Evolutionary conservation across 176 grass and related monocot genomes (phyloP), one percentile per base, ranked within the genome.

Genomic region (Cenchrus fungigraminus): DNA sequence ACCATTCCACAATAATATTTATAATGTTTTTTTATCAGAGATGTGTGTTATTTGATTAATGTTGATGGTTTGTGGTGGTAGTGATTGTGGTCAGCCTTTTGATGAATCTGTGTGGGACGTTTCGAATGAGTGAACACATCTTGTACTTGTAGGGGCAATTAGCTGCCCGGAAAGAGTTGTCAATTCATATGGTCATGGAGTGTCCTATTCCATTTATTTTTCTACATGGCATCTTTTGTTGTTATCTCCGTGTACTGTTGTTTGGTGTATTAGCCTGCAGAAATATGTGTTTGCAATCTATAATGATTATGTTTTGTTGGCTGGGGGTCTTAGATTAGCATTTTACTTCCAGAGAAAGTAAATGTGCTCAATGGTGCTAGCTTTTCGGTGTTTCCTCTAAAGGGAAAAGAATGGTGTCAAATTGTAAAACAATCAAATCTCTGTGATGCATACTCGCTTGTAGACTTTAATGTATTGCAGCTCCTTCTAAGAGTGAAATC

Each of bases 401-500:
- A 55, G 32, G 29, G 4, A 11, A 3, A 19, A 40, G 14, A 31
- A 74, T 17, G 72, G 15, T 10, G 17, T 57, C 50, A 55, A 74
- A 19, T 34, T 31, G 7, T 74, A 55, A 49, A 74, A 34, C 22
- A 74, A 34, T 12, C 49, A 16, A 74, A 54, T 32, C 50, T 74
- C 28, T 54, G 13, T 73, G 69, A 3, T 51, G 12, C 1, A 46
- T 52, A 52, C 12, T 73, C 44, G 6, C 1, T 47, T 79, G 13
- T 63, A 65, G 61, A 65, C 44, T 50, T 65, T 61, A 79, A 66
- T 65, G n/a, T 58, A 45, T 45, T 16, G 12, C 56, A 61, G 19
- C 37, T 78, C 8, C 56, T 44, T 43, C 5, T 45, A 79, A 29
- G 22, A 79, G 28, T 17, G 22, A 2, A 2, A 53, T 79, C 28